phyloP scores from a whole-genome alignment of 768 basidiomycete species.

The Auricularia auricula-judae region DNA sequence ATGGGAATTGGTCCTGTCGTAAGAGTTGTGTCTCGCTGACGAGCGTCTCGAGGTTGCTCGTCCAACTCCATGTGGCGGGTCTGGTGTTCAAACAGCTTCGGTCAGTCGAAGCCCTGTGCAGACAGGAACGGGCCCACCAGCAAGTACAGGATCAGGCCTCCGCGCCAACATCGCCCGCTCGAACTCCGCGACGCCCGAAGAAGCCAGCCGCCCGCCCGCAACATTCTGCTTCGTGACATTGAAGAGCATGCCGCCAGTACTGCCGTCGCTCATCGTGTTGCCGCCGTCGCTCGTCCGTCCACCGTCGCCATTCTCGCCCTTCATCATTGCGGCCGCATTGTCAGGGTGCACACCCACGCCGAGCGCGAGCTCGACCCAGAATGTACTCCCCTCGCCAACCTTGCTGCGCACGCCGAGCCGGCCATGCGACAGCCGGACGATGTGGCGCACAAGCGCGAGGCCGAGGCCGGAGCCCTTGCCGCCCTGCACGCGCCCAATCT shows the following conservation, averaged over 20 bases:
- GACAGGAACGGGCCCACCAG: background rate
- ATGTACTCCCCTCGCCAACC: constrained; percentile 51
- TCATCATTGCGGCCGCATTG: background rate
- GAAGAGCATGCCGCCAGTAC: background rate
- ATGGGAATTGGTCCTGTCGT: background rate
- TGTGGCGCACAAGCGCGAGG: constrained; percentile 65
- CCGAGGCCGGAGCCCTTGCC: constrained; percentile 62
- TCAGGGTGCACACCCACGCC: constrained; percentile 10
- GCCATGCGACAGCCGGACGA: constrained; percentile 65
- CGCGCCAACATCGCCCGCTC: background rate
- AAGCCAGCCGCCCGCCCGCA: background rate
- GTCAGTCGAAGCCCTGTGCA: too few species aligned
- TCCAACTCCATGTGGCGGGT: background rate
- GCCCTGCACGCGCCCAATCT: constrained; percentile 11
- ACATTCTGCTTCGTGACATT: background rate
- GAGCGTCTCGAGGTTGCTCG: background rate
- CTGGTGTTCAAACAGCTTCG: background rate
- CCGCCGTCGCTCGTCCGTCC: background rate
- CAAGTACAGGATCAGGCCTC: background rate
- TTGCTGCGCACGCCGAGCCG: constrained; percentile 43
- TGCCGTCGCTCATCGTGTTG: background rate
- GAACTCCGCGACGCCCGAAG: background rate
- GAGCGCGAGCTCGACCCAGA: constrained; percentile 70
- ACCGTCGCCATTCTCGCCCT: background rate
- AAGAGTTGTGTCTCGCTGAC: background rate